These are phyloP conservation scores for Cercospora sojina DNA, from an alignment of 2,329 filamentous ascomycete species.

Conservation along the genomic window DNA sequence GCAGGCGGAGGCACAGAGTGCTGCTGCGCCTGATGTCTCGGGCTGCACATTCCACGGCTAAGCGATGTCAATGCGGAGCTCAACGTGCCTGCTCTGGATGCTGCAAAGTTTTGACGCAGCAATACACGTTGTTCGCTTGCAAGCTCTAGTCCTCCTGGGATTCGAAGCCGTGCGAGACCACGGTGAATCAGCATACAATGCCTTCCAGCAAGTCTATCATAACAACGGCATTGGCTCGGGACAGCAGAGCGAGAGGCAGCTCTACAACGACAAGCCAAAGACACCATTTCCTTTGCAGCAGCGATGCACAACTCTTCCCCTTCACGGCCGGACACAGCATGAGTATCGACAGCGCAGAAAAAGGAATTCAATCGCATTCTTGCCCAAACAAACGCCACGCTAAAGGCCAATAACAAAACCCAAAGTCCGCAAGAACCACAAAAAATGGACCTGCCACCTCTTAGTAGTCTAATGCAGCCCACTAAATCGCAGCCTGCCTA, in stretches of 20 bases:
- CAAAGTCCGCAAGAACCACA: background rate
- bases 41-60: too few relatives aligned
- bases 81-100: background rate
- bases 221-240: background rate
- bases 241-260: background rate
- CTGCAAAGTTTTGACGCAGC: background rate
- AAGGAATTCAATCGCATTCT: background rate
- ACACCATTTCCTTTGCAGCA: background rate
- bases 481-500: background rate
- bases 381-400: background rate
- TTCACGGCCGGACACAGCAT: background rate
- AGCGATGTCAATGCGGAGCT: background rate
- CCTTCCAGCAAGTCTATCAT: background rate
- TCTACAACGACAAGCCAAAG: background rate
- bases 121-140: background rate
- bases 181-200: background rate
- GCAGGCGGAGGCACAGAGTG: background rate
- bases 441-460: too few relatives aligned
- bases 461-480: background rate
- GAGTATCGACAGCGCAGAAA: background rate
- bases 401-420: background rate
- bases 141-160: background rate
- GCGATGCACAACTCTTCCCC: background rate
- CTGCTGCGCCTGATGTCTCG: too few relatives aligned
- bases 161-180: background rate